Evolutionary conservation across 139 green algal genomes (phyloP), one percentile per base, ranked within the genome.

Genomic region (Chlorella sp.): DNA sequence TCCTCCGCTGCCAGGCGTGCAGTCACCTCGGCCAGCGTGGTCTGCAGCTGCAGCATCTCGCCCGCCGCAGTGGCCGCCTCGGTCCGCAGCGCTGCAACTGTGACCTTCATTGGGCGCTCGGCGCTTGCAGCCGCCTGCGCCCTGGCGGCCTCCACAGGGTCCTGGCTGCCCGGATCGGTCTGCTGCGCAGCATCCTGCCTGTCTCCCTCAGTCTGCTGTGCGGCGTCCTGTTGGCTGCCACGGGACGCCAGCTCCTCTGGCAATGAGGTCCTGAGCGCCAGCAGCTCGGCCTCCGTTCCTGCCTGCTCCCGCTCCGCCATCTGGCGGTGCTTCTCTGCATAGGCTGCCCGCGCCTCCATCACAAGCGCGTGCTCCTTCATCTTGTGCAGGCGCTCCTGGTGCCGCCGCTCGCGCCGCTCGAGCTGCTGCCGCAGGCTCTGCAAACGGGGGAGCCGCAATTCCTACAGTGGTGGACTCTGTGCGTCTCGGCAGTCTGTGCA

Each of bases 341-440:
- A 71, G 4, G 64, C 64, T 11, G 64, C 64, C 14, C 31, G 29
- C 7, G 64, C 64, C 14, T 56, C 64, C 58, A 15, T 41, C 29
- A 15, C 29, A 12, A 8, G 58, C 8, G 58, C 29, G 5, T 41
- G 58, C 58, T 64, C 58, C 19, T 19, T n/a, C 53, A n/a, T n/a
- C n/a, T n/a, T n/a, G n/a, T 62, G 15, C 58, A 64, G 58, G 29
- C 41, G 58, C n/a, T n/a, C n/a, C 58, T 64, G n/a, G 25, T n/a
- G 58, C 15, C 41, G 25, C 58, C n/a, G n/a, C n/a, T n/a, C n/a
- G n/a, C 58, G 58, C 58, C 19, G n/a, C n/a, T n/a, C n/a, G n/a
- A n/a, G n/a, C n/a, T n/a, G n/a, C n/a, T n/a, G n/a, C n/a, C n/a
- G n/a, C n/a, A n/a, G n/a, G n/a, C n/a, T n/a, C n/a, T n/a, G n/a